Evolutionary conservation across 352 stramenopile species (phyloP).

Genomic region (Phytophthora fragariae): DNA sequence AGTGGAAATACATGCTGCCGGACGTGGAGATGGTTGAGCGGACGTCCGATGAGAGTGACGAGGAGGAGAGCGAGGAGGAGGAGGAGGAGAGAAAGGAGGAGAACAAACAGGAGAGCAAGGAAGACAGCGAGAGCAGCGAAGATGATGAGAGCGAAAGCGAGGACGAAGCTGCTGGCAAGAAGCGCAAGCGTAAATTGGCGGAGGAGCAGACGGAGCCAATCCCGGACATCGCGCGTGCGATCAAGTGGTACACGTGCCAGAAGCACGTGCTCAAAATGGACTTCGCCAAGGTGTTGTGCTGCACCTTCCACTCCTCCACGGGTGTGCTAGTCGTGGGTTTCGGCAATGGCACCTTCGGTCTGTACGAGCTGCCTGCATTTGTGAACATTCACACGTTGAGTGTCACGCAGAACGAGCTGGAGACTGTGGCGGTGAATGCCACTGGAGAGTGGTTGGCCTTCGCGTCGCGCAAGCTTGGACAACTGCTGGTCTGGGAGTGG

Average conservation of each 20-base stretch:
- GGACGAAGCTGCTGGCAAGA: conserved; percentile 33
- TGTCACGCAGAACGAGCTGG: conserved; percentile 91
- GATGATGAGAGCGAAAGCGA: conserved; percentile 42
- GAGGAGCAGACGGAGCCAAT: conserved; percentile 32
- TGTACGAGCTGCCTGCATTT: conserved; percentile 97
- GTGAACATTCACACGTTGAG: conserved; percentile 98
- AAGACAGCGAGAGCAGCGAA: conserved; percentile 24
- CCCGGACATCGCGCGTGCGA: conserved; percentile 74
- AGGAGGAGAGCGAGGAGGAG: conserved; percentile 32
- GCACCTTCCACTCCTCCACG: conserved; percentile 88
- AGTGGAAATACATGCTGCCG: conserved; percentile 84
- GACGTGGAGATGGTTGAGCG: conserved; percentile 43
- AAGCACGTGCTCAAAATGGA: conserved; percentile 93
- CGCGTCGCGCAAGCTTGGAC: conserved; percentile 97
- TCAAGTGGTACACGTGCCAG: conserved; percentile 88
- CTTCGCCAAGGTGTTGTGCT: conserved; percentile 89
- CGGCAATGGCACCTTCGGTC: conserved; percentile 97
- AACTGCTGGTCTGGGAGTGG: conserved; percentile 99
- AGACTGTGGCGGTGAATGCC: conserved; percentile 95
- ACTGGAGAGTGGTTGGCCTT: conserved; percentile 99
- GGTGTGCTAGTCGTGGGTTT: conserved; percentile 96
- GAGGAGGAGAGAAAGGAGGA: conserved; percentile 14
- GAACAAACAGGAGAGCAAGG: conserved; percentile 36
- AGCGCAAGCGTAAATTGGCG: conserved; percentile 37
- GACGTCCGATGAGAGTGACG: conserved; percentile 43